These are phyloP conservation scores for Nymphaea colorata DNA, from an alignment of 164 flowering plant species.

Conservation along the genomic window DNA sequence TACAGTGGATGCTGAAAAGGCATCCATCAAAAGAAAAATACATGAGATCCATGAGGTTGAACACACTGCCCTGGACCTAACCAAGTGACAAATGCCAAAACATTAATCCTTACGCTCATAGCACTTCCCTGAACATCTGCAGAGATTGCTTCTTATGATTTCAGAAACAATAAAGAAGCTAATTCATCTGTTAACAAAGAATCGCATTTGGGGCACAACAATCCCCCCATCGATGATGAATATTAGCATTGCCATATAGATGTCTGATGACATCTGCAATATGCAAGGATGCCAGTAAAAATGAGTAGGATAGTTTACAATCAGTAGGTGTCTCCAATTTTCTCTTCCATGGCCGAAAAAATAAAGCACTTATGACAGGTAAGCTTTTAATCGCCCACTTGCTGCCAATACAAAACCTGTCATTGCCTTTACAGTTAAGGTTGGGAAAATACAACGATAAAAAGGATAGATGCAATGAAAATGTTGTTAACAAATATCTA, in stretches of 20 bases:
- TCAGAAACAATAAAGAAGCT: no score
- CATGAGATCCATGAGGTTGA: no score
- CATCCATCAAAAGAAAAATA: no score
- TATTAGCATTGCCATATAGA: background rate
- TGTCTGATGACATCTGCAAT: background rate
- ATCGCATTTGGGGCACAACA: background rate
- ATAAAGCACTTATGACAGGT: slow-evolving; percentile 19
- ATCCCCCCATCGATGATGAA: background rate
- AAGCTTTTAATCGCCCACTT: slow-evolving; percentile 37
- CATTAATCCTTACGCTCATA: no score
- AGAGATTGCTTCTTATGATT: no score
- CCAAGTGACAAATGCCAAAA: no score
- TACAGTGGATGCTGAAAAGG: no score
- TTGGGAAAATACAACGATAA: background rate
- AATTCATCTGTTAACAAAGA: no score
- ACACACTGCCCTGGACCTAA: no score
- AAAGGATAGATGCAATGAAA: background rate
- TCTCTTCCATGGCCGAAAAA: background rate
- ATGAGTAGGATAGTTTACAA: background rate
- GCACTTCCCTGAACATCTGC: no score
- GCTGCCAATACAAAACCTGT: slow-evolving; percentile 82
- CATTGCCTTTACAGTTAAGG: slow-evolving; percentile 2
- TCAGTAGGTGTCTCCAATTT: background rate
- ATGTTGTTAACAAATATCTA: background rate
- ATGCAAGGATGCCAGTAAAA: background rate